Base-by-base conservation (phyloP, 768 basidiomycete species). In the Suillus spraguei region DNA sequence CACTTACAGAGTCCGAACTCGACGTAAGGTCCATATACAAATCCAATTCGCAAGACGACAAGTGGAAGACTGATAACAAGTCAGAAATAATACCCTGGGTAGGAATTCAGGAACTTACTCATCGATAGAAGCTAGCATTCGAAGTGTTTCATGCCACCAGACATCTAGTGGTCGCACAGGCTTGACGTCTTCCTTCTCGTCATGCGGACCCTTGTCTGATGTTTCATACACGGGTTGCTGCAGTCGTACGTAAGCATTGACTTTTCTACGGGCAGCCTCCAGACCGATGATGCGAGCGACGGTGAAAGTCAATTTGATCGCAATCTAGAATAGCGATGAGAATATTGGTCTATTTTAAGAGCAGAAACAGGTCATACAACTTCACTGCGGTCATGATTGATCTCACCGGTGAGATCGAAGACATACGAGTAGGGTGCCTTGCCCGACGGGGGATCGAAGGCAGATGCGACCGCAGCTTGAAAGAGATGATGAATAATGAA, bases 101-200 rank as follows among this genome's bases (percentile, higher is more conserved):
- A 42, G 9, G 33, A 33, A 58, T 22, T 63, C 53, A 14, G 16
- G 24, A 61, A 77, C 83, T 61, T 69, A 93, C 92, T 86, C 84
- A 65, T 86, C 80, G 62, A 94, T 91, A 6, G 87, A 85, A 24
- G 88, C 91, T 64, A 95, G 73, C 72, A 85, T 85, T 39, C 93
- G 84, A 32, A 91, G 78, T 1, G 90, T 86, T 78, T 95, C 94
- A 67, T 95, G 94, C 91, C 92, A 95, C 94, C 94, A 95, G 20
- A 80, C 85, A 20, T 94, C 93, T 64, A 87, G 76, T 7, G 86
- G 83, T 52, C 87, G 88, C 22, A 79, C 76, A 13, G 94, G 92
- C 70, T 90, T 90, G 55, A 87, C 76, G 62, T 89, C 87, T 53
- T 91, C 88, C 71, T 87, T 89, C 79, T 94, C 94, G 60, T 85